A percentile compares a stretch with the other conserved stretches of the same genome.
Conservation (phyloP, 75 land plant species). For the Cupressus sempervirens region DNA sequence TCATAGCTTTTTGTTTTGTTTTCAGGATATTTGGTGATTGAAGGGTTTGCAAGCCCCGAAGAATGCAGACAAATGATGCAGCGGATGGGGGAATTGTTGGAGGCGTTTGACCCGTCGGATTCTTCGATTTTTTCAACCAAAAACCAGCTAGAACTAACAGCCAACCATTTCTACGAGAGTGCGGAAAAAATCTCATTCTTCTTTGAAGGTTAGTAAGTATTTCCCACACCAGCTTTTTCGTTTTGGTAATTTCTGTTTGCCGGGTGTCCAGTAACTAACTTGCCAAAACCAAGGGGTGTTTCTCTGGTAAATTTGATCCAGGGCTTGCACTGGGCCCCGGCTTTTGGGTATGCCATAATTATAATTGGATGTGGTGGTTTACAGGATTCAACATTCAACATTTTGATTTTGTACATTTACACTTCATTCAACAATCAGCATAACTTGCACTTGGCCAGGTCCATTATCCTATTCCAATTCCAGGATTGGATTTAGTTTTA, state of each 20-base stretch:
- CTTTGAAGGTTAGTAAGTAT: conserved; percentile 69
- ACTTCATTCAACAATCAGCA: no score
- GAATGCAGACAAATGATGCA: conserved; percentile 61
- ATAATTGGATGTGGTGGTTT: no score
- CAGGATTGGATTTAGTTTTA: no score
- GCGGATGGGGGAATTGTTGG: conserved; percentile 61
- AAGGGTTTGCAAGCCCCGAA: conserved; percentile 53
- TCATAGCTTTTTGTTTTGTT: neutral
- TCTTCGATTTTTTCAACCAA: conserved; percentile 80
- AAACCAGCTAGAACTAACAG: conserved; percentile 63
- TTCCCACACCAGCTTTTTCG: neutral
- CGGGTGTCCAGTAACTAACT: neutral
- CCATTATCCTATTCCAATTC: no score
- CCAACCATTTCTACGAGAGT: conserved; percentile 81
- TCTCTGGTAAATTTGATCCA: neutral
- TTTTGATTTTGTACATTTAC: no score
- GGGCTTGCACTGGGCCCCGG: neutral
- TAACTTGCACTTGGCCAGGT: no score
- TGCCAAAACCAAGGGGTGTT: neutral
- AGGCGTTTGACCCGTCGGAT: conserved; percentile 52
- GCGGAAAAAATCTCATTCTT: conserved; percentile 93
- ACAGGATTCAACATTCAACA: no score
- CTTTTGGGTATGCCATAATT: no score
- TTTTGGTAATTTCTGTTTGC: neutral
- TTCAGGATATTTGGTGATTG: conserved; percentile 72